These are phyloP conservation scores for Apophysomyces variabilis DNA, from an alignment of 371 early-diverging fungal genomes.

Conservation along the genomic window DNA sequence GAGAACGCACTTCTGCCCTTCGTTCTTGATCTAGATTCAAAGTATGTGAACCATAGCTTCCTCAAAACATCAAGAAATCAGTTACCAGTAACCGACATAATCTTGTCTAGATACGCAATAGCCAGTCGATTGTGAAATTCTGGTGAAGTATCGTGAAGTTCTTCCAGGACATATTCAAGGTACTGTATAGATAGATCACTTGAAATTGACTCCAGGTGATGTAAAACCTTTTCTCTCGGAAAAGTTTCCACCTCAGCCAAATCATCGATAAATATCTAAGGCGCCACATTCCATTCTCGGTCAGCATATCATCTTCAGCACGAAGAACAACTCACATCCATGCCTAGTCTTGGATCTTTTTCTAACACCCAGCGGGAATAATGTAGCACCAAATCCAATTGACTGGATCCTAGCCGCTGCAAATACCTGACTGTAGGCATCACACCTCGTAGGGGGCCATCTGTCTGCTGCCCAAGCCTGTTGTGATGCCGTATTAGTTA, in stretches of 20 bases:
- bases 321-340: constrained; percentile 64
- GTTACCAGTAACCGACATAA: constrained; percentile 19
- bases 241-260: constrained; percentile 60
- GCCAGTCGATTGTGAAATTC: constrained; percentile 84
- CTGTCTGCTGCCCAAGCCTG: constrained; percentile 55
- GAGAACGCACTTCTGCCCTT: constrained; percentile 29
- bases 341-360: constrained; percentile 66
- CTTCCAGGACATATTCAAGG: constrained; percentile 77
- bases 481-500: constrained; percentile 5
- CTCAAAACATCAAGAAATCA: not conserved
- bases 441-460: constrained; percentile 65
- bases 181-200: constrained; percentile 72
- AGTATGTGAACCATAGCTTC: not conserved
- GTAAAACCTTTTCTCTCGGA: constrained; percentile 57
- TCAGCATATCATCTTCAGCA: not conserved
- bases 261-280: constrained; percentile 80
- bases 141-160: constrained; percentile 67
- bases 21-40: constrained; percentile 13
- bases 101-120: constrained; percentile 69
- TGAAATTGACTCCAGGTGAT: constrained; percentile 66
- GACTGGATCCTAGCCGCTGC: constrained; percentile 71
- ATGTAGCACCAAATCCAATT: constrained; percentile 82
- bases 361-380: constrained; percentile 82
- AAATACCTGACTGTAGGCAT: constrained; percentile 77
- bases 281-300: not conserved